These are phyloP conservation scores for Yarrowia porcina DNA, from an alignment of 805 yeast genomes.

Conservation along the genomic window DNA sequence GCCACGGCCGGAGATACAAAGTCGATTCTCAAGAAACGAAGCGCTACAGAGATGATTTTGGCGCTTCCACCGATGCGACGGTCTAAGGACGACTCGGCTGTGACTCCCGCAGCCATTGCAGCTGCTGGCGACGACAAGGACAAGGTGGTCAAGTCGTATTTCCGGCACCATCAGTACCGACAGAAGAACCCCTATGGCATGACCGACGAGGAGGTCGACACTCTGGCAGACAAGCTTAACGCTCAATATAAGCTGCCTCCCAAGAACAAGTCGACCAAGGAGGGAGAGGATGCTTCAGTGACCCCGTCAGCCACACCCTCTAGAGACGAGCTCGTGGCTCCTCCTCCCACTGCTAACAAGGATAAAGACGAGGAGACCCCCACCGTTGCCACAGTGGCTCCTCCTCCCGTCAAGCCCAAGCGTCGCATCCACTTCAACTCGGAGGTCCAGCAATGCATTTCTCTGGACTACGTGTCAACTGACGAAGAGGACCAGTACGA, in stretches of 20 bases:
- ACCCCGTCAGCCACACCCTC: constrained; percentile 6
- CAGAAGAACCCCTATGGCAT: constrained; percentile 36
- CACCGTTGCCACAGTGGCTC: background rate
- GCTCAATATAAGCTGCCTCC: constrained; percentile 23
- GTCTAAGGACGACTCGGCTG: constrained; percentile 9
- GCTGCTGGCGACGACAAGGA: constrained; percentile 27
- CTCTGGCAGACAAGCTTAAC: constrained; percentile 21
- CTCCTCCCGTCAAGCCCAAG: constrained; percentile 37
- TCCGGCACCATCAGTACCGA: constrained; percentile 43
- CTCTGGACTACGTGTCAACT: constrained; percentile 47
- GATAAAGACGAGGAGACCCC: background rate
- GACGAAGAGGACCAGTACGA: constrained; percentile 29
- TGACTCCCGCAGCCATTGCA: constrained; percentile 21
- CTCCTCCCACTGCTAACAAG: constrained; percentile 18
- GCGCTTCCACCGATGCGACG: constrained; percentile 30
- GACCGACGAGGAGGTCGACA: constrained; percentile 32
- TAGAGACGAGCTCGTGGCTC: background rate
- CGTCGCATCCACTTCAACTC: constrained; percentile 91
- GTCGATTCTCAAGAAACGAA: constrained; percentile 84
- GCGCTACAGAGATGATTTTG: constrained; percentile 77
- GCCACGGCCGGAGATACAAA: constrained; percentile 44
- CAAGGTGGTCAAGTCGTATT: constrained; percentile 31
- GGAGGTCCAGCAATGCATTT: constrained; percentile 91
- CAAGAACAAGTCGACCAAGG: background rate
- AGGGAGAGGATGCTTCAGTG: background rate